Evolutionary conservation across 805 yeast species (phyloP).

Genomic region (Starmerella lactis-condensi): DNA sequence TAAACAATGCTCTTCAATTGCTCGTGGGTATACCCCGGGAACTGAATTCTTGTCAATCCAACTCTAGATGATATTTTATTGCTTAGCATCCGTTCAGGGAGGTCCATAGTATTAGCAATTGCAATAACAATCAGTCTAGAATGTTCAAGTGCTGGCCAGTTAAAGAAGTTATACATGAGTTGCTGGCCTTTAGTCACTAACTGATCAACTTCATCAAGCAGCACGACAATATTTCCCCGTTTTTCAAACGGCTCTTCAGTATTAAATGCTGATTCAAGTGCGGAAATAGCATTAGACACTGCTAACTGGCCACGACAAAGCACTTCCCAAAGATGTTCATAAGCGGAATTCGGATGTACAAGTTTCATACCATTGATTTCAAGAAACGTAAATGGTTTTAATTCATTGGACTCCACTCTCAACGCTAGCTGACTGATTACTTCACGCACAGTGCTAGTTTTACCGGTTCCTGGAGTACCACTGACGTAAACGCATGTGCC

Average conservation of each 20-base stretch:
- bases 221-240: conserved; percentile 44
- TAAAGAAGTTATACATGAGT: conserved; percentile 87
- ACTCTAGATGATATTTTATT: conserved; percentile 82
- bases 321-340: conserved; percentile 66
- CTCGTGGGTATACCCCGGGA: conserved; percentile 68
- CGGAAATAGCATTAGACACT: conserved; percentile 43
- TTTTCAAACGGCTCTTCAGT: conserved; percentile 13
- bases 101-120: conserved; percentile 92
- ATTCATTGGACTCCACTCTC: conserved; percentile 24
- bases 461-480: conserved; percentile 97
- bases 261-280: conserved; percentile 53
- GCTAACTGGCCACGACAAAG: conserved; percentile 39
- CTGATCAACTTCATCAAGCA: conserved; percentile 88
- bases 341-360: conserved; percentile 59
- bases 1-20: conserved; percentile 61
- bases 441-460: conserved; percentile 81
- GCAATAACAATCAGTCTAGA: conserved; percentile 78
- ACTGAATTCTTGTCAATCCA: conserved; percentile 72
- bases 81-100: conserved; percentile 73
- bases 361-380: conserved; percentile 87
- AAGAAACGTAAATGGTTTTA: conserved; percentile 43
- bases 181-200: conserved; percentile 58
- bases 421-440: conserved; percentile 50
- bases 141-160: conserved; percentile 78
- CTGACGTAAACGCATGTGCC: conserved; percentile 81